Base-by-base conservation (phyloP, 441 rosid species). In the Populus tomentosa region DNA sequence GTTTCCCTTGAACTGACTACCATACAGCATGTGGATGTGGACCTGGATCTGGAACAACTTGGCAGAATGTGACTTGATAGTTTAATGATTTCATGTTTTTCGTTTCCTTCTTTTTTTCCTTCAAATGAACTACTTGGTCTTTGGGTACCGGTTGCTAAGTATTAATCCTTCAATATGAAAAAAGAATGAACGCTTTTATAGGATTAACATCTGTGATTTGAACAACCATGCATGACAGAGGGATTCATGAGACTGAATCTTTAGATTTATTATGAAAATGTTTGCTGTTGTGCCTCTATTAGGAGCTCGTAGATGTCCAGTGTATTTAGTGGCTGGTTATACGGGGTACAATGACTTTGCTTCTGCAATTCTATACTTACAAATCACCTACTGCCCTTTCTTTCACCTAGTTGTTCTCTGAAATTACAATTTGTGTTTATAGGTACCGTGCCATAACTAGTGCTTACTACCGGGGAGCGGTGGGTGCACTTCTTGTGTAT, bases 381-480 rank as follows among this genome's bases (percentile, higher is more conserved):
- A 53, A 1, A 53, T 14, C 61, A 53, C n/a, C n/a, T 18, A 53
- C 61, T 53, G 61, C 61, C 20, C 7, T 53, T 53, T 53, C 21
- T 53, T 53, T 21, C 61, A 16, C 61, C n/a, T 14, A 53, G 30
- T 28, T 5, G 61, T 18, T 53, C 61, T 53, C 21, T 6, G 61
- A 14, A 53, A 16, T 53, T 53, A 1, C n/a, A 2, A 11, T 35
- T 5, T 61, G 4, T 61, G 35, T 13, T 59, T 65, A 66, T 73
- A 92, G 97, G 91, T 92, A 92, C 61, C 93, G 97, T 63, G 97
- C 97, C 84, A 92, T 91, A 67, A 92, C 97, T 8, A 92, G 97
- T 23, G 97, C 97, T 32, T 92, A 92, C 36, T 92, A 92, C 63
- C 86, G 97, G 42, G 97, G 97, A 82, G 97, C 97, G 7, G 95